phyloP scores from a whole-genome alignment of 2,329 filamentous ascomycete species.

The Colletotrichum sp. region DNA sequence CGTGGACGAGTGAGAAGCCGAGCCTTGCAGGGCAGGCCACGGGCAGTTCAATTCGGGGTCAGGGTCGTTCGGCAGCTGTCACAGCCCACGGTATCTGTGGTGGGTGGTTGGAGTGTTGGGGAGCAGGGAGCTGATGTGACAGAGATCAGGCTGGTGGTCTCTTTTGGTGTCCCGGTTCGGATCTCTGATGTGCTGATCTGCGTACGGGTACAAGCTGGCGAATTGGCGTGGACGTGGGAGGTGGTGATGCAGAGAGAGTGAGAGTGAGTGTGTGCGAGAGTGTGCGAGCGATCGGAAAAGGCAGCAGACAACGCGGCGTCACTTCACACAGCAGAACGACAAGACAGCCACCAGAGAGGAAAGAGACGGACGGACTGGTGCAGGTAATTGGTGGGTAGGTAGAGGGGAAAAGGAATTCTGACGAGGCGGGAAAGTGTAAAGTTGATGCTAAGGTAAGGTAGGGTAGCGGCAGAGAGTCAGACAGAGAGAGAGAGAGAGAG shows the following conservation, averaged over 20 bases:
- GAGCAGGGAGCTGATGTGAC: neutral
- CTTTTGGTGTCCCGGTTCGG: neutral
- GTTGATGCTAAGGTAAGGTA: conserved; percentile 6
- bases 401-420: conserved; percentile 4
- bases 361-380: neutral
- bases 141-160: neutral
- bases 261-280: neutral
- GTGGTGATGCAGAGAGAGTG: neutral
- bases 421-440: conserved; percentile 15
- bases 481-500: neutral
- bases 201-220: neutral
- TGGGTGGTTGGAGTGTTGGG: neutral
- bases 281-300: neutral
- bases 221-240: neutral
- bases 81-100: neutral
- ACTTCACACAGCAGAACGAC: neutral
- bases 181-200: neutral
- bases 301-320: neutral
- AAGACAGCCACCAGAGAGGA: neutral
- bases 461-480: neutral
- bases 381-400: neutral
- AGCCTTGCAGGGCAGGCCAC: conserved; percentile 10
- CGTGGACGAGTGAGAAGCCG: conserved; percentile 5
- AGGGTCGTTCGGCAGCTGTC: conserved; percentile 2
- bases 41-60: neutral